These are phyloP conservation scores for Beauveria sp. DNA, from an alignment of 2,329 filamentous ascomycete species.

Conservation along the genomic window DNA sequence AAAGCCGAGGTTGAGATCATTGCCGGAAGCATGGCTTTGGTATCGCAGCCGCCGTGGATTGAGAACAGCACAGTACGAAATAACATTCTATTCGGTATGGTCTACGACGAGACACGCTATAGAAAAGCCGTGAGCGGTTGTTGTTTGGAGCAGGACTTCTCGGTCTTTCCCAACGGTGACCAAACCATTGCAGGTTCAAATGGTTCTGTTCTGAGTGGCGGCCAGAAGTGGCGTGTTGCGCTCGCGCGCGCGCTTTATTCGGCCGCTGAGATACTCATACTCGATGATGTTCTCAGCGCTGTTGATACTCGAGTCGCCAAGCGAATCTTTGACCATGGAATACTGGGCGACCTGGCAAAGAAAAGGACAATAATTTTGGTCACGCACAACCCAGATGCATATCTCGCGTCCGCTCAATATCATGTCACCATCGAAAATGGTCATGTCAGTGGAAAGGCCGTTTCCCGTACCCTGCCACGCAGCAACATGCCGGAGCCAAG, in stretches of 20 bases:
- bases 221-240: conserved; percentile 38
- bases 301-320: conserved; percentile 8
- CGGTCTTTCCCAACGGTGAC: conserved; percentile 35
- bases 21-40: conserved; percentile 28
- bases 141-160: conserved; percentile 35
- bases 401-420: conserved; percentile 2
- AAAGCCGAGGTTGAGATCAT: background rate
- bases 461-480: background rate
- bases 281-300: conserved; percentile 36
- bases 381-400: conserved; percentile 9
- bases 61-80: conserved; percentile 37
- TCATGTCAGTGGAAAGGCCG: background rate
- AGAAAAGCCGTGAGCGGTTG: conserved; percentile 38
- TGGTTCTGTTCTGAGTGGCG: conserved; percentile 36
- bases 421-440: conserved; percentile 5
- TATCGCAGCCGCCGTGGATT: conserved; percentile 40
- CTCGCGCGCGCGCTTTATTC: conserved; percentile 40
- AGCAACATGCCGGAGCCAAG: background rate
- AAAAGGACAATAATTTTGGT: conserved; percentile 13
- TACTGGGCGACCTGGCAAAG: conserved; percentile 9
- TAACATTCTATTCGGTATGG: conserved; percentile 38
- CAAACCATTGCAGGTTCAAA: conserved; percentile 35
- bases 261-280: conserved; percentile 33
- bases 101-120: conserved; percentile 34
- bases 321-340: background rate